Conservation (phyloP, 2,329 filamentous ascomycete genomes). For the Botrytis byssoidea region DNA sequence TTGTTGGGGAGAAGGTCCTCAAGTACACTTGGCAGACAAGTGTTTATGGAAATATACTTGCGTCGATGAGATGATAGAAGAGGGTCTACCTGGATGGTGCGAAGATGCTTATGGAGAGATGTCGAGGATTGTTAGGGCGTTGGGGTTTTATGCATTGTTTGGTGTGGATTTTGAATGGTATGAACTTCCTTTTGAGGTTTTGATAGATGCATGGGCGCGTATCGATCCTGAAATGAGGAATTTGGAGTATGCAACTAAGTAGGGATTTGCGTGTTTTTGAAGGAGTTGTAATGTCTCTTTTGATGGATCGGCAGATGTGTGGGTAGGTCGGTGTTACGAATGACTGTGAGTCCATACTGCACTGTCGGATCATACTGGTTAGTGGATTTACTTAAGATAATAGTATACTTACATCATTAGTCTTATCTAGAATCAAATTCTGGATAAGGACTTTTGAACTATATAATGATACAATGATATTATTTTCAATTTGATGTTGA, state of each 20-base stretch:
- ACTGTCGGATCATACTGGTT: background rate
- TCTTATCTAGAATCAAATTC: background rate
- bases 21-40: background rate
- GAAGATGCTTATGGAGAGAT: background rate
- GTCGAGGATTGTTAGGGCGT: background rate
- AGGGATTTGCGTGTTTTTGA: background rate
- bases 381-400: background rate
- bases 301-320: background rate
- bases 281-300: background rate
- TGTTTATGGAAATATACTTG: background rate
- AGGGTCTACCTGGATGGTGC: background rate
- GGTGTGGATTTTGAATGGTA: background rate
- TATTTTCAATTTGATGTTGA: no score
- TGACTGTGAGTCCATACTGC: background rate
- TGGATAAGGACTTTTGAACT: accelerated
- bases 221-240: background rate
- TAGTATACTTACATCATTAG: background rate
- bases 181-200: background rate
- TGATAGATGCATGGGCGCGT: background rate
- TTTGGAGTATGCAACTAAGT: background rate
- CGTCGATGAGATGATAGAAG: background rate
- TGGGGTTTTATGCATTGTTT: background rate
- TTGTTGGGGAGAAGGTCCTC: background rate
- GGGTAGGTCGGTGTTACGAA: background rate
- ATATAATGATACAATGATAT: no score